Base-by-base conservation (phyloP, 352 stramenopile genomes). In the Phytophthora meadii region DNA sequence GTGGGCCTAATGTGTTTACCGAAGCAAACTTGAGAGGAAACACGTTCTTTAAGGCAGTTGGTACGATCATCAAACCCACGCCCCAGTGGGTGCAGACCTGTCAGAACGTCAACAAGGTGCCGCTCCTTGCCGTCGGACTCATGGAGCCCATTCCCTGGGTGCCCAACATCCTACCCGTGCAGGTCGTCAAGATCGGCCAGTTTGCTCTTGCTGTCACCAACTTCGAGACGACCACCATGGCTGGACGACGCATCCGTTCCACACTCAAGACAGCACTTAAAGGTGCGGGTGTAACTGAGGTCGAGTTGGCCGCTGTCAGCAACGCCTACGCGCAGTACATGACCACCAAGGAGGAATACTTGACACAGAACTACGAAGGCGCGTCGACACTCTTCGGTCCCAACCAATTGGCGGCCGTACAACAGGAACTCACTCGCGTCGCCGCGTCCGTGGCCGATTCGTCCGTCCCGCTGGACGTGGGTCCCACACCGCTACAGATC, bases 301-400 rank as follows among this genome's bases (percentile, higher is more conserved):
- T 42, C 36, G 36, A 42, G 36, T 4, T 42, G 12, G 36, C 36
- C 36, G 36, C 36, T 11, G 7, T 42, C 12, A 42, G 36, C 36
- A 42, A 42, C 36, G 36, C 36, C 36, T 42, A 42, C 36, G 36
- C 36, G 36, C 36, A 42, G 36, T 42, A 42, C 15, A 42, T 42
- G 36, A 42, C 36, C 36, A 42, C 36, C 36, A 67, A 67, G 39
- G 81, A 90, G n/a, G 82, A 91, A 48, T 91, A 91, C 54, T 32
- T 64, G 11, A 54, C 45, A 5, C 82, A 90, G 65, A 56, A 89
- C 53, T 91, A 91, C 58, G 82, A 91, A 60, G 82, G 82, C 14
- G 82, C 81, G 17, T 91, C 81, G 15, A 91, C 82, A 12, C 68
- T 88, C 34, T 90, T 90, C 47, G 82, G 82, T 8, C 81, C 81